Evolutionary conservation across 345 rosid species (phyloP).

Genomic region (Gossypium australe): DNA sequence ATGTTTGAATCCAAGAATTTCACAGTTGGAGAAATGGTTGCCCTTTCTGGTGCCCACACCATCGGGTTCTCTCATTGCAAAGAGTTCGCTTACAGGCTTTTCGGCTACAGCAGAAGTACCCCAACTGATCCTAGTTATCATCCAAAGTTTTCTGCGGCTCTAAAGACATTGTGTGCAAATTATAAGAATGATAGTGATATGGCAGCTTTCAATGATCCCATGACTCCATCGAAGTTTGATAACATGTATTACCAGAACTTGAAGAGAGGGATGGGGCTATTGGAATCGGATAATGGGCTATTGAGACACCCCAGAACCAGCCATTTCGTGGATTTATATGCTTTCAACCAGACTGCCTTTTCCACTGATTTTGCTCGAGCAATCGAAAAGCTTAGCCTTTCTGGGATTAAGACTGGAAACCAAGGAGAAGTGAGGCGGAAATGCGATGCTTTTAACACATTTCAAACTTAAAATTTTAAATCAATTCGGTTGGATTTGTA

Average conservation of each 20-base stretch:
- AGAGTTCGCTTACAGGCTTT: slow-evolving; percentile 40
- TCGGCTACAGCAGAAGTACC: slow-evolving; percentile 24
- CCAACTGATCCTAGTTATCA: slow-evolving; percentile 39
- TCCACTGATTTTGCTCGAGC: slow-evolving; percentile 63
- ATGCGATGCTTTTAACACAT: slow-evolving; percentile 65
- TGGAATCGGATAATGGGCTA: slow-evolving; percentile 68
- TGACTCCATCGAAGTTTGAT: slow-evolving; percentile 82
- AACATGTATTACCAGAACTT: slow-evolving; percentile 70
- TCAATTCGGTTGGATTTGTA: too few relatives aligned
- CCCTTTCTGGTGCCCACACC: slow-evolving; percentile 76
- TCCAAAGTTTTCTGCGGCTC: slow-evolving; percentile 45
- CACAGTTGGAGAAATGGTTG: slow-evolving; percentile 70
- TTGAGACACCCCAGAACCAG: slow-evolving; percentile 43
- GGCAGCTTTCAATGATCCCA: slow-evolving; percentile 78
- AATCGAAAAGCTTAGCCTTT: slow-evolving; percentile 67
- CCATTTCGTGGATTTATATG: slow-evolving; percentile 60
- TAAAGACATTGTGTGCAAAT: slow-evolving; percentile 51
- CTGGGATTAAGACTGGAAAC: slow-evolving; percentile 66
- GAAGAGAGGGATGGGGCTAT: slow-evolving; percentile 64
- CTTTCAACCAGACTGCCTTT: slow-evolving; percentile 48
- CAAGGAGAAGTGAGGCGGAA: slow-evolving; percentile 79
- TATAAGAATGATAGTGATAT: slow-evolving; percentile 47
- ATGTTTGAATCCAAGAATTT: slow-evolving; percentile 46
- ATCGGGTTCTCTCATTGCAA: slow-evolving; percentile 90
- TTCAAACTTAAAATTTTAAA: neutral